Conservation (phyloP, 1,139 yeast species). For the Suhomyces kunorum region DNA sequence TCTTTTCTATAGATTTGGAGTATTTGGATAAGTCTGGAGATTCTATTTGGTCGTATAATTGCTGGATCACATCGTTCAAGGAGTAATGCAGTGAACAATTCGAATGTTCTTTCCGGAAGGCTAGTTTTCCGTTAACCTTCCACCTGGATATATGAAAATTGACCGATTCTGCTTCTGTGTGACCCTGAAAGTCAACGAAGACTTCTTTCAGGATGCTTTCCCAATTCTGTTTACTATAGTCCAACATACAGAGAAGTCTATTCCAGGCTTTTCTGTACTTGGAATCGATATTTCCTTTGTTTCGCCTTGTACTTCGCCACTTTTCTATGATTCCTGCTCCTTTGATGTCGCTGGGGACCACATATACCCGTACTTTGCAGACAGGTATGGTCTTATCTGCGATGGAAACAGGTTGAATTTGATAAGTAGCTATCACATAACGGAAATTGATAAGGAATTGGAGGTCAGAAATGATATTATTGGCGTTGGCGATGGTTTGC, state of each 20-base stretch:
- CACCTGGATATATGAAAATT: conserved; percentile 39
- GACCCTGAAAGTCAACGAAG: conserved; percentile 4
- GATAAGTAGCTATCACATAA: conserved; percentile 48
- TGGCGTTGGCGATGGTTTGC: conserved; percentile 25
- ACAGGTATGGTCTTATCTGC: conserved; percentile 12
- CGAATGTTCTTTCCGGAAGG: background rate
- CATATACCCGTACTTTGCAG: conserved; percentile 49
- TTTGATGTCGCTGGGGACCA: conserved; percentile 47
- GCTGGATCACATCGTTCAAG: conserved; percentile 28
- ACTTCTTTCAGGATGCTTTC: background rate
- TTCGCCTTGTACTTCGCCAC: conserved; percentile 29
- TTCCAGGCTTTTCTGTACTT: conserved; percentile 33
- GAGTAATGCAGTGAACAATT: background rate
- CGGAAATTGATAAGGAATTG: conserved; percentile 41
- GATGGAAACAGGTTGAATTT: conserved; percentile 20
- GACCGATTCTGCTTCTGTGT: conserved; percentile 3
- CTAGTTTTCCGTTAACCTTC: conserved; percentile 16
- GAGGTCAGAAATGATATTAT: conserved; percentile 34
- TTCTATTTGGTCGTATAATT: conserved; percentile 38
- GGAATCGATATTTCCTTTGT: conserved; percentile 23
- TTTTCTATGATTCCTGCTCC: conserved; percentile 35
- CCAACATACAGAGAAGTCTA: conserved; percentile 36
- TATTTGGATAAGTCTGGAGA: conserved; percentile 40
- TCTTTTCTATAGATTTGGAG: background rate
- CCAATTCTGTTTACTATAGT: conserved; percentile 34